Evolutionary conservation across 257 asterid genomes (phyloP).

Genomic region (Gentiana dahurica): DNA sequence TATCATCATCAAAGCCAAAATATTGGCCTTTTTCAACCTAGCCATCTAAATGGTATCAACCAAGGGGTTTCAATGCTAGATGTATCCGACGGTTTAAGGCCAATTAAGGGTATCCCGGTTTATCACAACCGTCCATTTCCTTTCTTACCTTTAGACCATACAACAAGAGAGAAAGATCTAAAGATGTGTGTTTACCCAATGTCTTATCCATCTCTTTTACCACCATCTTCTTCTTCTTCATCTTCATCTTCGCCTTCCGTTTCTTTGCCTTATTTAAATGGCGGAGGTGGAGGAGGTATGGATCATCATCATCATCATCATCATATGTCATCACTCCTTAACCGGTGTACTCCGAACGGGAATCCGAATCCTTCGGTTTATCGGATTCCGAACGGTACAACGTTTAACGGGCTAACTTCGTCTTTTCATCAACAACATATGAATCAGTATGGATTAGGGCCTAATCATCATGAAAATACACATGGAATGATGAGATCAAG

Average conservation of each 20-base stretch:
- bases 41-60: constrained; percentile 28
- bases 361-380: constrained; percentile 19
- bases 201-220: not conserved
- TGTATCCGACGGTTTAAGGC: constrained; percentile 49
- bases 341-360: constrained; percentile 3
- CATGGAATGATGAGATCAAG: constrained; percentile 69
- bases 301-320: constrained; percentile 11
- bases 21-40: constrained; percentile 5
- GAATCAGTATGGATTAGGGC: constrained; percentile 26
- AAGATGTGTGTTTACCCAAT: constrained; percentile 28
- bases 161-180: constrained; percentile 29
- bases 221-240: constrained; percentile 11
- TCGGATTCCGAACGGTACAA: constrained; percentile 8
- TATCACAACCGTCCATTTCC: constrained; percentile 32
- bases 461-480: constrained; percentile 22
- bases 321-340: constrained; percentile 11
- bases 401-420: constrained; percentile 28
- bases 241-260: not conserved
- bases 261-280: constrained; percentile 14
- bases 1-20: constrained; percentile 6
- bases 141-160: constrained; percentile 19
- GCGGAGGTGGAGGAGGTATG: constrained; percentile 2
- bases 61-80: constrained; percentile 37
- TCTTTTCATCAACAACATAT: constrained; percentile 17
- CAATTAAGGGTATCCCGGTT: constrained; percentile 55